Evolutionary conservation across 2,329 filamentous ascomycete genomes (phyloP).

Genomic region (Exophiala oligosperma): DNA sequence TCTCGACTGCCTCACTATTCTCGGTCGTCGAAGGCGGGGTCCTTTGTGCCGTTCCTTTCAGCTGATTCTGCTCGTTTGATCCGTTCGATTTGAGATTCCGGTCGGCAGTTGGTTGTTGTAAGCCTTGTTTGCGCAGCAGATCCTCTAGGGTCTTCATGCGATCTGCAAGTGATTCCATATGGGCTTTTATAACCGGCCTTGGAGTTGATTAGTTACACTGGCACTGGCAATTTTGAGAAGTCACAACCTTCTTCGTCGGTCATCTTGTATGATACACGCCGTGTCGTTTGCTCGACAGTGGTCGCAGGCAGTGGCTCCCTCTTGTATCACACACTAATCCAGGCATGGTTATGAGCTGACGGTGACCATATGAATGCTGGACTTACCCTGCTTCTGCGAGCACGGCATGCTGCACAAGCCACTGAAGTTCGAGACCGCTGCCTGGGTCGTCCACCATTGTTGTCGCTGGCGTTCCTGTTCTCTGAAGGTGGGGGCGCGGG

Average conservation of each 20-base stretch:
- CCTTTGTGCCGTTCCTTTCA: too few relatives aligned
- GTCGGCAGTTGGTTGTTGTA: background rate
- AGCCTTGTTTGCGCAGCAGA: background rate
- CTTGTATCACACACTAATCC: background rate
- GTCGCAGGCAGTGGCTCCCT: background rate
- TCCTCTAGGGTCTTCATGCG: background rate
- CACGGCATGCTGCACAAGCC: background rate
- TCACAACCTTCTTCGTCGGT: background rate
- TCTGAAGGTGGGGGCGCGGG: background rate
- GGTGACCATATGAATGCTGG: background rate
- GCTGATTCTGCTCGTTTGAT: background rate
- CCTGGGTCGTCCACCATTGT: background rate
- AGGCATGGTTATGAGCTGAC: background rate
- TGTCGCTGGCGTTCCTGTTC: background rate
- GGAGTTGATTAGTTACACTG: background rate
- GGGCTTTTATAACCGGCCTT: constrained; percentile 1
- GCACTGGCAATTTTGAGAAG: background rate
- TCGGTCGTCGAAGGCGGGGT: too few relatives aligned
- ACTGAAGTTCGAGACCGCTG: background rate
- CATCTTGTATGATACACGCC: constrained; percentile 1
- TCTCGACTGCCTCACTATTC: too few relatives aligned
- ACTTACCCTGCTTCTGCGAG: background rate
- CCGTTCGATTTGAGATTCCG: background rate
- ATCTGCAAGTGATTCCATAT: constrained; percentile 3
- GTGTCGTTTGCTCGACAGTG: background rate